Evolutionary conservation across 169 alveolate genomes (phyloP).

Genomic region (Plasmodium gonderi): DNA sequence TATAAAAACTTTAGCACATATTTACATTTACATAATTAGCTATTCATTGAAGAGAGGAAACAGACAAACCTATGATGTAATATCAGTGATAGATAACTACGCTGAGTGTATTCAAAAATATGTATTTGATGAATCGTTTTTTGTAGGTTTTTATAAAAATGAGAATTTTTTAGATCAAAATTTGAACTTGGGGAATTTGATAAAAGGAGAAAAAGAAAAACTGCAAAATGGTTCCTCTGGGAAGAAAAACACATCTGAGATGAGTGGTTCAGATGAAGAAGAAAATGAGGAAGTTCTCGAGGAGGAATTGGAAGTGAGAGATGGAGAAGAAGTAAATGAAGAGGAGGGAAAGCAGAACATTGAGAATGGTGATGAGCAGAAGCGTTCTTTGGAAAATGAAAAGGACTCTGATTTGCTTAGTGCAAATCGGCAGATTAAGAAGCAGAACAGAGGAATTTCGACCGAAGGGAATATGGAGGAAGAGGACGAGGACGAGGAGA

Average conservation of each 20-base stretch:
- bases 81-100: slow-evolving; percentile 43
- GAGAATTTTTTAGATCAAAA: slow-evolving; percentile 21
- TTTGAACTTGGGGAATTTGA: slow-evolving; percentile 39
- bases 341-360: too few relatives aligned
- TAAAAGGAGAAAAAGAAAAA: slow-evolving; percentile 42
- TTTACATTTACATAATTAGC: slow-evolving; percentile 32
- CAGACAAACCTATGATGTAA: background rate
- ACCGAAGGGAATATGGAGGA: background rate
- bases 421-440: background rate
- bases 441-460: background rate
- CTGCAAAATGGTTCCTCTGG: background rate
- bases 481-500: too few relatives aligned
- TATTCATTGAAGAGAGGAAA: slow-evolving; percentile 28
- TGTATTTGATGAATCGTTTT: slow-evolving; percentile 35
- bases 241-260: background rate
- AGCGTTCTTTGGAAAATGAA: background rate
- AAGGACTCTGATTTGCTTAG: background rate
- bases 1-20: slow-evolving; percentile 8
- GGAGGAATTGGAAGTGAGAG: background rate
- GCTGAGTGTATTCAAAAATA: slow-evolving; percentile 70
- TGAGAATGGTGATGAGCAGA: background rate
- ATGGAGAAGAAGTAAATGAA: background rate
- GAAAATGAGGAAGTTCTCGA: background rate
- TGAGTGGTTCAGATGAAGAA: slow-evolving; percentile 9
- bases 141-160: slow-evolving; percentile 28